These are phyloP conservation scores for Vitis rotundifolia DNA, from an alignment of 164 flowering plant species.

Conservation along the genomic window DNA sequence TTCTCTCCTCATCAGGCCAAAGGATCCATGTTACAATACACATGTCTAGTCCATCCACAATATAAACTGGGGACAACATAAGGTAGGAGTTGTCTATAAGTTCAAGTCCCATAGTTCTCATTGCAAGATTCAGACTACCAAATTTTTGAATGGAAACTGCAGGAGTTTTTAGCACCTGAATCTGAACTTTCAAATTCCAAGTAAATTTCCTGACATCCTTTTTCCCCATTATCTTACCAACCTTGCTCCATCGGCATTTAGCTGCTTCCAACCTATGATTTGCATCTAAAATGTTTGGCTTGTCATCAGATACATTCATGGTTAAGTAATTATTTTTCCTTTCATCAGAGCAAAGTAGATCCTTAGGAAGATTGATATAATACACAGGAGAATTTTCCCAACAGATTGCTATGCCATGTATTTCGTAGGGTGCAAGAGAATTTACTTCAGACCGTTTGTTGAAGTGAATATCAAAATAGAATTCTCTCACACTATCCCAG, in stretches of 20 bases:
- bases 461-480: constrained; percentile 85
- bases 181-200: constrained; percentile 87
- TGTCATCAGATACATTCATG: constrained; percentile 17
- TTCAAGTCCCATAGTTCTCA: constrained; percentile 42
- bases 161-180: constrained; percentile 77
- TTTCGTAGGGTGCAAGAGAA: constrained; percentile 60
- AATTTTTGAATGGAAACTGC: constrained; percentile 60
- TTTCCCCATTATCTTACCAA: constrained; percentile 59
- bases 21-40: constrained; percentile 83
- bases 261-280: constrained; percentile 38
- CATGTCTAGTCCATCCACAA: constrained; percentile 66
- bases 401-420: constrained; percentile 88
- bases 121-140: constrained; percentile 35
- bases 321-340: constrained; percentile 16
- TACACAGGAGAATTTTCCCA: constrained; percentile 94
- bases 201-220: constrained; percentile 52
- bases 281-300: constrained; percentile 14
- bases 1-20: constrained; percentile 98
- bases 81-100: constrained; percentile 52
- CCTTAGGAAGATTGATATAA: constrained; percentile 76
- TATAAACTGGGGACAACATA: constrained; percentile 47
- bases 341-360: constrained; percentile 42
- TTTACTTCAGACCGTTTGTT: constrained; percentile 51
- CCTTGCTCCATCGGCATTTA: constrained; percentile 65
- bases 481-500: constrained; percentile 73